A percentile compares a stretch with the other conserved stretches of the same genome.
Conservation (phyloP, 345 rosid species). For the Euphorbia tirucalli region DNA sequence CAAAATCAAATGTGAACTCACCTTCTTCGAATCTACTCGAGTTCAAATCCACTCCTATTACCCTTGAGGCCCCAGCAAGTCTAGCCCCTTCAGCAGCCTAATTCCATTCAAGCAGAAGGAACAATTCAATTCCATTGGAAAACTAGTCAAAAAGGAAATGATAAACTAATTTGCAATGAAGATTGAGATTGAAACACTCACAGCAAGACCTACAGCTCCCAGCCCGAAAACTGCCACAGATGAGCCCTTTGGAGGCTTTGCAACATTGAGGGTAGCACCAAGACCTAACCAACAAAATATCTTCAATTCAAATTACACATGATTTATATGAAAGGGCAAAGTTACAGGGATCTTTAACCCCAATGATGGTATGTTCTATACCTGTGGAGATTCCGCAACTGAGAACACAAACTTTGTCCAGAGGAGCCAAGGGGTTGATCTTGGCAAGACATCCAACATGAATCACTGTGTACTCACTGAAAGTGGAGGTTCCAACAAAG, state of each 20-base stretch:
- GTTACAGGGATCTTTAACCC: not conserved
- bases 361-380: not conserved
- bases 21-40: slow-evolving; percentile 26
- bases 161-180: not conserved
- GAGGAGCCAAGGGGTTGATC: slow-evolving; percentile 47
- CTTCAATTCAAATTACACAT: not conserved
- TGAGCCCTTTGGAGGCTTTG: slow-evolving; percentile 34
- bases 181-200: slow-evolving; percentile 14
- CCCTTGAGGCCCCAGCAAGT: slow-evolving; percentile 39
- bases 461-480: slow-evolving; percentile 41
- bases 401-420: slow-evolving; percentile 46
- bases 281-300: slow-evolving; percentile 28
- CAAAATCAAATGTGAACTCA: not conserved
- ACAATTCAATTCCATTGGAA: not conserved
- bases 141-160: too few species aligned
- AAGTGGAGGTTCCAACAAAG: slow-evolving; percentile 42
- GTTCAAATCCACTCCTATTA: slow-evolving; percentile 44
- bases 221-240: slow-evolving; percentile 44
- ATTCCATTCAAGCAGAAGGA: not conserved
- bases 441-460: slow-evolving; percentile 45
- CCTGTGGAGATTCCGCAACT: slow-evolving; percentile 53
- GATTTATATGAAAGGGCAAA: too few species aligned
- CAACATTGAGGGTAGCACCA: slow-evolving; percentile 44
- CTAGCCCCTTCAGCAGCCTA: slow-evolving; percentile 41
- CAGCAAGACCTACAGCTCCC: slow-evolving; percentile 46